phyloP scores from a whole-genome alignment of 2,329 filamentous ascomycete species.

The Fusarium sp. region DNA sequence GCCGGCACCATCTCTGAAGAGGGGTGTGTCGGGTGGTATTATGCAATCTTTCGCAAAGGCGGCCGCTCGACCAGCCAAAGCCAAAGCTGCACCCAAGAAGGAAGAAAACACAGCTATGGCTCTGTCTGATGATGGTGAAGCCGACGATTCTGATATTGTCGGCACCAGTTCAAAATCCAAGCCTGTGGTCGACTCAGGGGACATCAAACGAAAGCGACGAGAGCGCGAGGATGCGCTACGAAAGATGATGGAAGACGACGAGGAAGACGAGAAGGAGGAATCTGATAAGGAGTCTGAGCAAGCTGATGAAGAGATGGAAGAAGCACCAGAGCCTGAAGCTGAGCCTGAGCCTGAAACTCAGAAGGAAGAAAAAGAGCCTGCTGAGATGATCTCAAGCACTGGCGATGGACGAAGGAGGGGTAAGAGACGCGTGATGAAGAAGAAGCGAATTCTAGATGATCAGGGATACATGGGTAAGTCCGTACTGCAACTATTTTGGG shows the following conservation, averaged over 20 bases:
- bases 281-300: constrained; percentile 55
- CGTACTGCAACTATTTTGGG: not conserved
- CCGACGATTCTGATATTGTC: constrained; percentile 55
- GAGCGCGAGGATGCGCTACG: constrained; percentile 57
- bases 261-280: constrained; percentile 70
- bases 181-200: constrained; percentile 43
- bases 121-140: constrained; percentile 58
- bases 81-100: constrained; percentile 61
- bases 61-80: constrained; percentile 57
- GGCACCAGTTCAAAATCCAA: constrained; percentile 43
- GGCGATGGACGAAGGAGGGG: constrained; percentile 77
- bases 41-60: constrained; percentile 85
- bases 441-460: constrained; percentile 87
- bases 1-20: constrained; percentile 62
- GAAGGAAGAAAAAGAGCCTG: constrained; percentile 59
- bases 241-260: constrained; percentile 66
- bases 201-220: constrained; percentile 50
- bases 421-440: constrained; percentile 85
- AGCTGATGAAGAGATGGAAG: constrained; percentile 58
- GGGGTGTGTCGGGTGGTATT: constrained; percentile 71
- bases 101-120: constrained; percentile 52
- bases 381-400: constrained; percentile 66
- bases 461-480: constrained; percentile 87
- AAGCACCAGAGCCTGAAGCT: constrained; percentile 56
- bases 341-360: constrained; percentile 55